These are phyloP conservation scores for Moesziomyces parantarcticus DNA, from an alignment of 1,284 basidiomycete species.

Conservation along the genomic window DNA sequence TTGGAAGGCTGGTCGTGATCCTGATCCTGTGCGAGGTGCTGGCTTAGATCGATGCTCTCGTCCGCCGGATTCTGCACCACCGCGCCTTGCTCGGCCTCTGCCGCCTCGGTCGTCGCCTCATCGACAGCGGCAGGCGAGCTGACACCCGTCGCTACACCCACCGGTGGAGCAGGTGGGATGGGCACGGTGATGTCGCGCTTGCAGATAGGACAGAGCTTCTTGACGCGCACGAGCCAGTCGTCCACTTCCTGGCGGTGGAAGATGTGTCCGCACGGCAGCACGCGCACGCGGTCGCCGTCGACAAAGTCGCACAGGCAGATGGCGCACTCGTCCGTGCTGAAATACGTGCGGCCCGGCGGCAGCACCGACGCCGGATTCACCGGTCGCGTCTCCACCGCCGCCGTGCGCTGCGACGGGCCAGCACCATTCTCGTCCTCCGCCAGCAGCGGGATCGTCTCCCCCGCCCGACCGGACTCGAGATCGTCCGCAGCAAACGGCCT, in stretches of 20 bases:
- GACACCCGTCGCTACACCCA: conserved; percentile 4
- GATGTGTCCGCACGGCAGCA: conserved; percentile 65
- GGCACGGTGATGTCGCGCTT: conserved; percentile 63
- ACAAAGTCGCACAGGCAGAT: conserved; percentile 65
- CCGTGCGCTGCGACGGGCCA: conserved; percentile 35
- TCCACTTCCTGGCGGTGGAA: conserved; percentile 66
- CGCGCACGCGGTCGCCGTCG: conserved; percentile 63
- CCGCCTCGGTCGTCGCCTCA: background rate
- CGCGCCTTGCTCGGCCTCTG: conserved; percentile 1
- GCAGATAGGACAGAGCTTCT: conserved; percentile 67
- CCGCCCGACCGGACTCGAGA: conserved; percentile 27
- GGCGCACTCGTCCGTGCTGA: conserved; percentile 63
- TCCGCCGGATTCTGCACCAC: conserved; percentile 1
- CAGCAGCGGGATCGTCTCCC: conserved; percentile 37
- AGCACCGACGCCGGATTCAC: conserved; percentile 39
- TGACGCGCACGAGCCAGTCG: conserved; percentile 62
- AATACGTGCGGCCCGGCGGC: conserved; percentile 56
- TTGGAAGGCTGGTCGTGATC: background rate
- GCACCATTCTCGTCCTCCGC: conserved; percentile 47
- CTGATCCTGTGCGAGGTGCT: conserved; percentile 28
- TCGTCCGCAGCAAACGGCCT: conserved; percentile 17
- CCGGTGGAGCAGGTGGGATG: conserved; percentile 46
- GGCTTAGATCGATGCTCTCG: conserved; percentile 10
- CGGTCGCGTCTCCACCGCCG: conserved; percentile 4
- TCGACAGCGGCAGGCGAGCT: conserved; percentile 4